Base-by-base conservation (phyloP, 805 yeast species). In the Jamesozyma lodderae region DNA sequence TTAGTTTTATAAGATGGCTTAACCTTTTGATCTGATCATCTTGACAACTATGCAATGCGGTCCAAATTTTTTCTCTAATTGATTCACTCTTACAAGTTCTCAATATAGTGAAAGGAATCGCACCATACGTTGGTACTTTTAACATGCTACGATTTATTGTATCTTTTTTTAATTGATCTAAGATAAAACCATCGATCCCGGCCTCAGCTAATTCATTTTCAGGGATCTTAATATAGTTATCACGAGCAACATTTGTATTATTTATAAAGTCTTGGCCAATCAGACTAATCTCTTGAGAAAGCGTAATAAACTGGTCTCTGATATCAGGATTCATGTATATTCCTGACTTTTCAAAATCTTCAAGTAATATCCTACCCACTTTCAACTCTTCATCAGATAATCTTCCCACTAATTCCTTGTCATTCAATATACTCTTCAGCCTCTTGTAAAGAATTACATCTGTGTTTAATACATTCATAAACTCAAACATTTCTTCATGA, bases 341-440 rank as follows among this genome's bases (percentile, higher is more conserved):
- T 0, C 97, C 98, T 0, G 95, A 84, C 47, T 86, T 79, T 48
- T 83, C 82, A 53, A 92, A 92, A 59, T 92, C 98, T 31, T 81
- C 76, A 44, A 81, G 66, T 19, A 92, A 66, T 34, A 88, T 73
- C 37, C 75, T 70, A 0, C 95, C 98, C 2, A 88, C 97, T 37
- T 79, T 73, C 11, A 75, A 55, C 52, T 92, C 96, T 59, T 92
- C 98, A 2, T 63, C 59, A 3, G 79, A 58, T n/a, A 90, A 62
- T 20, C 62, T 45, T 3, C 32, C 23, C 4, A 47, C 24, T 3
- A 67, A 47, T 2, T 51, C 40, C 8, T 50, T 37, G 5, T 68
- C 55, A 2, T 64, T 58, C 38, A 88, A 59, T 0, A 81, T 78
- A n/a, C 59, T 52, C 17, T 71, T 69, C 29, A 92, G 67, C 32